Percentiles rank a stretch among this genome's conserved stretches.
phyloP scores from a whole-genome alignment of 1,284 basidiomycete genomes.

The Tilletia setariae region DNA sequence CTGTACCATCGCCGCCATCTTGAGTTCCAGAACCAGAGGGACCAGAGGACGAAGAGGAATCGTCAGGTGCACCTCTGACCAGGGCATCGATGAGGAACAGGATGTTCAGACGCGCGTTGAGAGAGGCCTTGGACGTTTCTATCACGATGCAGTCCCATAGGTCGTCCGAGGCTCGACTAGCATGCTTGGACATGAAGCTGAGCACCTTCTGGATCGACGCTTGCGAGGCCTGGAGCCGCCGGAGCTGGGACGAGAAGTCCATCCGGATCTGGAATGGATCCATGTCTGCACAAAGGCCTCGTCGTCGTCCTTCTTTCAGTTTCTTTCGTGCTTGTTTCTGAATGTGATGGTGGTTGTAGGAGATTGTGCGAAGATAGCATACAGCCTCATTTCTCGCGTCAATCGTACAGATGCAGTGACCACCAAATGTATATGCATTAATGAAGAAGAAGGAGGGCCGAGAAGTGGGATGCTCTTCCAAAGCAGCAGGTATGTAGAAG shows the following conservation, averaged over 20 bases:
- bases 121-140: slow-evolving; percentile 79
- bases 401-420: too few relatives aligned
- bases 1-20: slow-evolving; percentile 21
- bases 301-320: background rate
- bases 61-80: slow-evolving; percentile 25
- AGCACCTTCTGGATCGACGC: slow-evolving; percentile 87
- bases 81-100: slow-evolving; percentile 85
- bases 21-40: background rate
- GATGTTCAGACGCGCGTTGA: slow-evolving; percentile 88
- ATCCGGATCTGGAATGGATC: slow-evolving; percentile 51
- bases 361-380: background rate
- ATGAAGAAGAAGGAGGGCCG: background rate
- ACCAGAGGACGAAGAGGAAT: background rate
- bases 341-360: background rate
- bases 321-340: background rate
- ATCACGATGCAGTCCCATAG: slow-evolving; percentile 91
- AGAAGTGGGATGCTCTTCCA: background rate
- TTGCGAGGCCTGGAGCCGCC: slow-evolving; percentile 61
- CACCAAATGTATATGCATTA: background rate
- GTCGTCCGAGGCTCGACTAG: slow-evolving; percentile 72
- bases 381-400: background rate
- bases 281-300: slow-evolving; percentile 23
- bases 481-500: too few relatives aligned
- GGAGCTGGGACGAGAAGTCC: slow-evolving; percentile 46
- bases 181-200: slow-evolving; percentile 78